phyloP scores from a whole-genome alignment of 139 green algal genomes.

The Chlorella sp. region DNA sequence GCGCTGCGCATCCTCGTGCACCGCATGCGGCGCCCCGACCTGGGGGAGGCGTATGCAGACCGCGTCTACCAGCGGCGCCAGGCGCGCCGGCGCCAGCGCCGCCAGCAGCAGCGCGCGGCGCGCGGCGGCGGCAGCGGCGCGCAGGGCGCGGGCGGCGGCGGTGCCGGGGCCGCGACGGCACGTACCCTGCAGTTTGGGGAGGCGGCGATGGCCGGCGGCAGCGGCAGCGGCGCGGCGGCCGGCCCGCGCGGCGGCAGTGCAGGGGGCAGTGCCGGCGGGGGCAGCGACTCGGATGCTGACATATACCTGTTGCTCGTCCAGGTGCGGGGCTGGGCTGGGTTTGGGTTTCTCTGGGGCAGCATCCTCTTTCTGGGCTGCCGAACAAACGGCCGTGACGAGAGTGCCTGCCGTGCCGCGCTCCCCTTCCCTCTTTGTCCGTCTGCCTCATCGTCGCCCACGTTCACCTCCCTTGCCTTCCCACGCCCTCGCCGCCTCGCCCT shows the following conservation, averaged over 20 bases:
- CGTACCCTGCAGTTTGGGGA: constrained; percentile 13
- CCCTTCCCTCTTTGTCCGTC: too few species aligned
- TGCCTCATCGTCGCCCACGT: too few species aligned
- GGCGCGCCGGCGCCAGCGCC: constrained; percentile 4
- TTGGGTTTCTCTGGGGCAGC: not conserved
- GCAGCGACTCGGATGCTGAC: constrained; percentile 13
- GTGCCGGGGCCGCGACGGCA: not conserved
- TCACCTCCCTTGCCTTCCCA: not conserved
- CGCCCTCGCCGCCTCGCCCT: not conserved
- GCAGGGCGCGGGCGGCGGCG: not conserved
- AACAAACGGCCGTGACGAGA: too few species aligned
- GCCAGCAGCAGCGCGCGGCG: constrained; percentile 1
- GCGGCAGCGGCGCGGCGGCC: not conserved
- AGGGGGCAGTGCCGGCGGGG: not conserved
- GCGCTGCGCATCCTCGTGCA: constrained; percentile 75
- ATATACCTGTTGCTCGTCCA: constrained; percentile 54
- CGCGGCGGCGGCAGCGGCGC: constrained; percentile 2
- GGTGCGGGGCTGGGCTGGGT: constrained; percentile 9
- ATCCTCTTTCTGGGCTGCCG: not conserved
- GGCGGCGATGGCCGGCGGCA: not conserved
- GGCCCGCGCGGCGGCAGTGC: not conserved
- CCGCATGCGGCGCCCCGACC: constrained; percentile 41
- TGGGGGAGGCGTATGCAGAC: constrained; percentile 82
- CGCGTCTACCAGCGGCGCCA: constrained; percentile 41
- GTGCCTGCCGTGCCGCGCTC: too few species aligned